phyloP scores from a whole-genome alignment of 2,329 filamentous ascomycete genomes.

The Madurella mycetomatis region DNA sequence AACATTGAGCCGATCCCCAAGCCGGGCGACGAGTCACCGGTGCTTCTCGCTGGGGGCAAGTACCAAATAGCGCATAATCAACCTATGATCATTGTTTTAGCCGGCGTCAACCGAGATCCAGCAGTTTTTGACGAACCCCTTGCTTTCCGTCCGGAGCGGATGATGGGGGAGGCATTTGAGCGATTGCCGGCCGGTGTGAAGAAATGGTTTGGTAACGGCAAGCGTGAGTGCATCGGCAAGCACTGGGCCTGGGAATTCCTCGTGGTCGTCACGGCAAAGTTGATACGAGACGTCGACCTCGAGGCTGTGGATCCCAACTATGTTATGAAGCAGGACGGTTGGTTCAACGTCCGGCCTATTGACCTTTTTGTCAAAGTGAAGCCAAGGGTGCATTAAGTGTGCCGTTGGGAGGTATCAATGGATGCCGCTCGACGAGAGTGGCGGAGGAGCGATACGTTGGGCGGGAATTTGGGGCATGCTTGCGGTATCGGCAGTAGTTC shows the following conservation, averaged over 20 bases:
- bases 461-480: not conserved
- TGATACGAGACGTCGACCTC: constrained; percentile 45
- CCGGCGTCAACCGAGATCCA: constrained; percentile 48
- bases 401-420: not conserved
- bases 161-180: constrained; percentile 44
- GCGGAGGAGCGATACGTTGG: not conserved
- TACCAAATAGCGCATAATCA: constrained; percentile 48
- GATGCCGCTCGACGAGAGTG: not conserved
- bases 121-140: constrained; percentile 44
- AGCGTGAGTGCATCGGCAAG: constrained; percentile 48
- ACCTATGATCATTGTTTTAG: constrained; percentile 45
- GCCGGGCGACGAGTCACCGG: constrained; percentile 37
- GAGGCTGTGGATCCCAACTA: constrained; percentile 39
- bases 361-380: constrained; percentile 42
- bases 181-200: constrained; percentile 41
- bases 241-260: constrained; percentile 47
- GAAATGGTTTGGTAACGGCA: constrained; percentile 51
- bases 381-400: constrained; percentile 28
- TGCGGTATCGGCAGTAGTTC: not conserved
- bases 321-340: constrained; percentile 42
- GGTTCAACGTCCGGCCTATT: constrained; percentile 50
- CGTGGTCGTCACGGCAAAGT: constrained; percentile 38
- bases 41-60: constrained; percentile 45
- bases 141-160: constrained; percentile 44
- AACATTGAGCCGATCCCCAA: constrained; percentile 47